Percentiles rank a stretch among this genome's conserved stretches.
Evolutionary conservation across 2,329 filamentous ascomycete species (phyloP).

Genomic region (Mariannaea sp.): DNA sequence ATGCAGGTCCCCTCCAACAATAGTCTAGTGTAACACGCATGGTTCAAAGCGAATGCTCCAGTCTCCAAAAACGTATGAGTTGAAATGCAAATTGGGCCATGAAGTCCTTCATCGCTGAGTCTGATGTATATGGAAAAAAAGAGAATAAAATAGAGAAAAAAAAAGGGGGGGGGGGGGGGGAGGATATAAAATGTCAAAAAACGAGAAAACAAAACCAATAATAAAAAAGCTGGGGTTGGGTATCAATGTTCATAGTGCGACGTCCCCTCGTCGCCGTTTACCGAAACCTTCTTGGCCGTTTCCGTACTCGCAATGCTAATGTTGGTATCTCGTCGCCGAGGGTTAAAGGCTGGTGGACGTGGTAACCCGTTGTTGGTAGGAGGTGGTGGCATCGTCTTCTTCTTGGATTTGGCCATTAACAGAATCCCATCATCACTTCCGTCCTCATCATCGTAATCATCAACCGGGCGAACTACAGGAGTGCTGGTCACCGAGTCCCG

Average conservation of each 20-base stretch:
- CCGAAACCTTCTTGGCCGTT: constrained; percentile 63
- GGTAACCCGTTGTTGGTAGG: constrained; percentile 19
- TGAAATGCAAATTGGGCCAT: constrained; percentile 25
- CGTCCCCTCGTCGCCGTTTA: constrained; percentile 43
- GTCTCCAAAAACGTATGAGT: constrained; percentile 26
- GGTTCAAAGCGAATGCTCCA: constrained; percentile 27
- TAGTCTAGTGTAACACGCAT: constrained; percentile 34
- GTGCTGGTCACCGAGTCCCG: constrained; percentile 35
- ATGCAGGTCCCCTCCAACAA: constrained; percentile 18
- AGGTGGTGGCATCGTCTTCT: constrained; percentile 44
- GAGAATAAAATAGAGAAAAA: constrained; percentile 24
- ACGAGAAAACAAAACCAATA: constrained; percentile 25
- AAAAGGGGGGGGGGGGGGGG: too few relatives aligned
- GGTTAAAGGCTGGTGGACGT: constrained; percentile 41
- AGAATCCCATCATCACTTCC: constrained; percentile 61
- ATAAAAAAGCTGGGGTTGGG: constrained; percentile 31
- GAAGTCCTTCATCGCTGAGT: constrained; percentile 24
- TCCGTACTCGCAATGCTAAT: constrained; percentile 66
- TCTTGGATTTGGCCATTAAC: constrained; percentile 58
- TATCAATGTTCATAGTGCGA: constrained; percentile 36
- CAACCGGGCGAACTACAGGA: constrained; percentile 36
- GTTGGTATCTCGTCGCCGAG: constrained; percentile 62
- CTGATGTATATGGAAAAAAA: constrained; percentile 23
- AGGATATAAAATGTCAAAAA: constrained; percentile 26
- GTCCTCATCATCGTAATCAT: constrained; percentile 54